Evolutionary conservation across 1,284 basidiomycete species (phyloP).

Genomic region (Leucoagaricus sp.): DNA sequence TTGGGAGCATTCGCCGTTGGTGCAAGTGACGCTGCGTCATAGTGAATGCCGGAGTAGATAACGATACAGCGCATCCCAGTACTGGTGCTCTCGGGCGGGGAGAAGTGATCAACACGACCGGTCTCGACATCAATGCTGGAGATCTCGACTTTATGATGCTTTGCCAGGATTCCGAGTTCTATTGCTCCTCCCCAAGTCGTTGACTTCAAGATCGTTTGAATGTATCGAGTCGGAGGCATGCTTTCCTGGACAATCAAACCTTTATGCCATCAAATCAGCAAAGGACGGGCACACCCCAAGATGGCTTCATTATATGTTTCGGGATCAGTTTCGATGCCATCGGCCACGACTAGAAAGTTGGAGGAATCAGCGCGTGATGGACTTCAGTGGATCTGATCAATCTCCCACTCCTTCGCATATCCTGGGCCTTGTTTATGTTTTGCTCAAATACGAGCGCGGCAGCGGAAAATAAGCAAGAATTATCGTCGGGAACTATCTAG

Average conservation of each 20-base stretch:
- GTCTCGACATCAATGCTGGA: slow-evolving; percentile 90
- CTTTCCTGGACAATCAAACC: slow-evolving; percentile 33
- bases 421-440: slow-evolving; percentile 63
- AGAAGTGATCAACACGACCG: slow-evolving; percentile 85
- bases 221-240: slow-evolving; percentile 75
- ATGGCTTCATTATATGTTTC: slow-evolving; percentile 81
- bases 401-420: slow-evolving; percentile 68
- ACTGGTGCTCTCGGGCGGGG: slow-evolving; percentile 41
- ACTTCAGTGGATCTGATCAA: not conserved
- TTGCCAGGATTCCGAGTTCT: slow-evolving; percentile 81
- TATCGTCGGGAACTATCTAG: slow-evolving; percentile 89
- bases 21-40: slow-evolving; percentile 86
- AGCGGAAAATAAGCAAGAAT: slow-evolving; percentile 90
- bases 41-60: slow-evolving; percentile 93
- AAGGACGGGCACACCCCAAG: slow-evolving; percentile 58
- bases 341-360: slow-evolving; percentile 67
- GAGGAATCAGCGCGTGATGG: slow-evolving; percentile 3
- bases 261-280: too few species aligned
- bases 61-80: slow-evolving; percentile 57
- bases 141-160: slow-evolving; percentile 84
- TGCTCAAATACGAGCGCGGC: slow-evolving; percentile 85
- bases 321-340: slow-evolving; percentile 72
- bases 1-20: slow-evolving; percentile 72
- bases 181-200: slow-evolving; percentile 94
- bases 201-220: slow-evolving; percentile 76